Base-by-base conservation (phyloP, 148 eudicot species). In the Cornus suecica region DNA sequence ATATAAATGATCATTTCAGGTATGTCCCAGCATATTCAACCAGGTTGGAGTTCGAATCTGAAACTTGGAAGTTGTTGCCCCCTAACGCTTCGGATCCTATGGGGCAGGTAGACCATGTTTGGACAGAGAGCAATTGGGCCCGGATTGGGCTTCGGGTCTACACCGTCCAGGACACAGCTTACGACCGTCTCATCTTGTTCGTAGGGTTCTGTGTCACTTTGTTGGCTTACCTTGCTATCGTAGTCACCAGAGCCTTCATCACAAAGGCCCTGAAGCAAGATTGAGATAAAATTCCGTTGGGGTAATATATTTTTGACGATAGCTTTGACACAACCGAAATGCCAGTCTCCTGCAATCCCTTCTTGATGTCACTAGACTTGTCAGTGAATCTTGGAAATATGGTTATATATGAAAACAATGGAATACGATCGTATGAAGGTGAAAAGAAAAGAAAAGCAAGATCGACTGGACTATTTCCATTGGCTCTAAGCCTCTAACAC, bases 81-180 rank as follows among this genome's bases (percentile, higher is more conserved):
- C 77, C 74, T 28, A 89, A 86, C 73, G 62, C 91, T 37, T 92
- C 98, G 13, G 98, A 94, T 79, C 81, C 87, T 29, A 86, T 90
- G 92, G 88, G 90, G 25, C 51, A 71, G 66, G 78, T 73, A 0
- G 98, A 94, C 75, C 92, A 95, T 45, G 88, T 94, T 62, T 94
- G 99, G 99, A 88, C 97, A 0, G 99, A 94, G 82, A 92, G 97
- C 87, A 95, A 95, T 83, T 95, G 97, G 99, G 88, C 82, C 74
- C 69, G 72, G 2, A 82, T 92, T 45, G 77, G 87, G 32, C 88
- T 95, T 45, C 85, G 89, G 67, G 83, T 87, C 26, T 95, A 90
- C 84, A 80, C 88, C 13, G 78, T 71, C 69, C 94, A 95, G 77
- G 78, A 76, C 64, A 66, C 84, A 18, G 63, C 86, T 26, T 92